These are phyloP conservation scores for Wickerhamomyces strasburgensis DNA, from an alignment of 805 yeast species.

Conservation along the genomic window DNA sequence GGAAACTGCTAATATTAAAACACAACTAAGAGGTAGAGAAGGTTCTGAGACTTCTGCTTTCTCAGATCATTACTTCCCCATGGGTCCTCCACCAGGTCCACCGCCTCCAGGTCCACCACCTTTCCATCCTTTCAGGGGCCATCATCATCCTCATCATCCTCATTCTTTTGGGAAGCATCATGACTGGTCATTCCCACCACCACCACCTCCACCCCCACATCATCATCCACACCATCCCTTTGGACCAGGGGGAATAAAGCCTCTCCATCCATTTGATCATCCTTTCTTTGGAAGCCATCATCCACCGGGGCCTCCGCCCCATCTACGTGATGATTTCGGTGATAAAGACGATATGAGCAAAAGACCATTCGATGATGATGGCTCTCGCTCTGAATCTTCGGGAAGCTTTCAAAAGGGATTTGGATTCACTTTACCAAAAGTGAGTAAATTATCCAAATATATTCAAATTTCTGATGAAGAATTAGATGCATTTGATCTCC, in stretches of 20 bases:
- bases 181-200: constrained; percentile 5
- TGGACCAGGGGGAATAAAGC: constrained; percentile 2
- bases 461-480: constrained; percentile 27
- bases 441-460: constrained; percentile 6
- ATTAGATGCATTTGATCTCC: constrained; percentile 31
- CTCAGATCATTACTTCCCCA: not conserved
- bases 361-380: not conserved
- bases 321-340: not conserved
- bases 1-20: constrained; percentile 21
- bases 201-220: not conserved
- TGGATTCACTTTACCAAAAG: constrained; percentile 9
- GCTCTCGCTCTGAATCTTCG: constrained; percentile 4
- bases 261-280: too few species aligned
- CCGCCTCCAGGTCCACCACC: constrained; percentile 6
- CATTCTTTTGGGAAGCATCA: not conserved
- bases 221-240: constrained; percentile 5
- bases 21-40: constrained; percentile 13
- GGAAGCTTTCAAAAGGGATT: constrained; percentile 2
- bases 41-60: not conserved
- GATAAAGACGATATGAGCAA: not conserved
- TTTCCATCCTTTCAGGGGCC: constrained; percentile 2
- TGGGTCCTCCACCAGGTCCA: not conserved
- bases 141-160: constrained; percentile 1
- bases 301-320: constrained; percentile 9
- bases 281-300: too few species aligned